phyloP scores from a whole-genome alignment of 2,329 filamentous ascomycete species.

The Penicillium sp. region DNA sequence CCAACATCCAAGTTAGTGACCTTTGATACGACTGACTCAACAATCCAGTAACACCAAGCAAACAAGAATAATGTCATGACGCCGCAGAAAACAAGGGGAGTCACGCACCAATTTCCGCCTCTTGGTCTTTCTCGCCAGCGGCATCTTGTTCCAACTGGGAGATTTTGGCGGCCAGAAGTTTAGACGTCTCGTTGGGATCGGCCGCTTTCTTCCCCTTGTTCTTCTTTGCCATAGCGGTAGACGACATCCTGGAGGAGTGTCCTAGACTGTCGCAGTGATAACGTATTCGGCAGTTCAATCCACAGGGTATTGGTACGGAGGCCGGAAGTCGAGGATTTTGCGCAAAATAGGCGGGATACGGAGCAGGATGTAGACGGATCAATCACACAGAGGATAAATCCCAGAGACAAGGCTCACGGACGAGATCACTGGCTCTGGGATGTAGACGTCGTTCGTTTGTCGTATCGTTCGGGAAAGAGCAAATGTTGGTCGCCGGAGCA shows the following conservation, averaged over 20 bases:
- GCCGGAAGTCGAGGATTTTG: slow-evolving; percentile 24
- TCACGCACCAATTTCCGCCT: slow-evolving; percentile 84
- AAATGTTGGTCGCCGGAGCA: slow-evolving; percentile 10
- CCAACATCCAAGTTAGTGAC: slow-evolving; percentile 28
- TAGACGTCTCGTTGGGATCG: slow-evolving; percentile 85
- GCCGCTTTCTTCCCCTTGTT: slow-evolving; percentile 79
- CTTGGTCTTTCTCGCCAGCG: slow-evolving; percentile 90
- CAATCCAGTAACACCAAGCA: slow-evolving; percentile 2
- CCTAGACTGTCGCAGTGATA: slow-evolving; percentile 13
- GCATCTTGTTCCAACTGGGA: slow-evolving; percentile 92
- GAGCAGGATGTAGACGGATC: slow-evolving; percentile 12
- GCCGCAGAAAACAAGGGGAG: slow-evolving; percentile 1
- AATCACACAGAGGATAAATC: slow-evolving; percentile 18
- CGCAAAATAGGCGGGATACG: slow-evolving; percentile 15
- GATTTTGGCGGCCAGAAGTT: slow-evolving; percentile 88
- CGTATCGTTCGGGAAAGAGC: slow-evolving; percentile 2
- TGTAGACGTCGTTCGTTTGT: slow-evolving; percentile 3
- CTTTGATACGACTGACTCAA: slow-evolving; percentile 15
- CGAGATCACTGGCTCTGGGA: slow-evolving; percentile 24
- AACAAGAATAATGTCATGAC: background rate
- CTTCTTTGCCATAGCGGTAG: slow-evolving; percentile 65
- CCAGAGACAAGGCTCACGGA: slow-evolving; percentile 20
- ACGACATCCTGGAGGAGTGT: slow-evolving; percentile 38
- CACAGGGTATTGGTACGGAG: background rate
- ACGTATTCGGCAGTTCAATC: background rate